Percentiles rank a stretch among this genome's conserved stretches.
These are phyloP conservation scores for Triticum dicoccoides DNA, from an alignment of 176 grass and related monocot species.

Conservation along the genomic window DNA sequence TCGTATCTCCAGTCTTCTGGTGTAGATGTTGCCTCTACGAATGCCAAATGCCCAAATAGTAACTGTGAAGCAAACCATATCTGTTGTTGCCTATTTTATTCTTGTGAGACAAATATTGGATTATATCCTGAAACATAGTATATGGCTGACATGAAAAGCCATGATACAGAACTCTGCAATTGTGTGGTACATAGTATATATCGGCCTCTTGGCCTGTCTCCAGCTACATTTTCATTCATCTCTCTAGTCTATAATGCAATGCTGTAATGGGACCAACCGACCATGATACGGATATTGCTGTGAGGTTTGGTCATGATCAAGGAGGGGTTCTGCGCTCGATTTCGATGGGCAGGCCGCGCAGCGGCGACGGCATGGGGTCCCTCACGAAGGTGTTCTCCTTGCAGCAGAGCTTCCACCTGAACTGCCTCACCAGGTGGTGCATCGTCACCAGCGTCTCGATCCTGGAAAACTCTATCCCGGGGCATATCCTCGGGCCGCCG, in stretches of 20 bases:
- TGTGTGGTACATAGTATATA: not conserved
- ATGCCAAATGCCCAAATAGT: not conserved
- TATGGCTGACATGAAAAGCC: not conserved
- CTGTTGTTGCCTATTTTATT: not conserved
- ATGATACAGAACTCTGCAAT: not conserved
- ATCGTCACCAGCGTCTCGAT: constrained; percentile 50
- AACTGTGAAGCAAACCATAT: not conserved
- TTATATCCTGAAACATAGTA: not conserved
- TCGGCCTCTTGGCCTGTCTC: not conserved
- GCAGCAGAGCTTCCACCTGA: constrained; percentile 50
- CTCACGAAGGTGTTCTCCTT: constrained; percentile 35
- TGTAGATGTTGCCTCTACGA: constrained; percentile 7
- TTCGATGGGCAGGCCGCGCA: constrained; percentile 31
- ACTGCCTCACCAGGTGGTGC: constrained; percentile 33
- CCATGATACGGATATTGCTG: not conserved
- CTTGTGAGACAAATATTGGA: not conserved
- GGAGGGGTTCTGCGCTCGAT: not conserved
- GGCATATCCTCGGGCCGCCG: constrained; percentile 41
- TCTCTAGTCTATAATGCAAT: not conserved
- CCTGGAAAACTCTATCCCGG: constrained; percentile 45
- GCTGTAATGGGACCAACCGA: too few relatives aligned
- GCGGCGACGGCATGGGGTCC: constrained; percentile 43
- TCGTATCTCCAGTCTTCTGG: not conserved
- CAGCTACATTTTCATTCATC: not conserved
- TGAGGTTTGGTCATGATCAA: not conserved